These are phyloP conservation scores for Aspergillus coremiiformis DNA, from an alignment of 495 filamentous ascomycete species.

Conservation along the genomic window DNA sequence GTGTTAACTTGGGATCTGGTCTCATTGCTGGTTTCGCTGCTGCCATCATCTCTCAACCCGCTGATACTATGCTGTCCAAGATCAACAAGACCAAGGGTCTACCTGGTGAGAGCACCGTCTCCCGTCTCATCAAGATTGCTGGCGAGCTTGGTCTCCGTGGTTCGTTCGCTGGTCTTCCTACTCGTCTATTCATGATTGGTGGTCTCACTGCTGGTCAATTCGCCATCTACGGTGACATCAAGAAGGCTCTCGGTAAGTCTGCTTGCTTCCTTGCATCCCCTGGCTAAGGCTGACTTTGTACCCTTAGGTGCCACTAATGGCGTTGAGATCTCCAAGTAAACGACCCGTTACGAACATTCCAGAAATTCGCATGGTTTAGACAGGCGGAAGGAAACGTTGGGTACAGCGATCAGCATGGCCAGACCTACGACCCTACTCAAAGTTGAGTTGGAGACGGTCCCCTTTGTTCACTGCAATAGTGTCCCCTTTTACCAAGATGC, in stretches of 20 bases:
- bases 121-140: conserved; percentile 89
- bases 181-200: conserved; percentile 74
- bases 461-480: no score
- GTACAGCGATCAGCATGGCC: no score
- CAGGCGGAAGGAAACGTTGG: no score
- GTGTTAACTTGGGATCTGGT: conserved; percentile 89
- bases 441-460: no score
- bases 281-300: conserved; percentile 7
- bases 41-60: conserved; percentile 91
- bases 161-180: conserved; percentile 85
- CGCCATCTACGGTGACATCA: conserved; percentile 79
- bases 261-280: background rate
- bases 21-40: conserved; percentile 96
- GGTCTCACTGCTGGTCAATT: conserved; percentile 88
- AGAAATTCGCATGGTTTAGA: no score
- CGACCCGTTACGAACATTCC: background rate
- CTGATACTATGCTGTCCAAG: conserved; percentile 98
- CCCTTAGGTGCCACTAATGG: conserved; percentile 62
- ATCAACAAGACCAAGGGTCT: conserved; percentile 99
- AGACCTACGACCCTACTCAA: no score
- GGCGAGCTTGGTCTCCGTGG: conserved; percentile 88
- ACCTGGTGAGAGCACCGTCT: conserved; percentile 88
- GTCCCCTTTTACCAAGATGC: no score
- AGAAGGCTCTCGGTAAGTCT: conserved; percentile 5
- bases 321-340: conserved; percentile 65